Percentiles rank a stretch among this genome's conserved stretches.
These are phyloP conservation scores for Sparassis latifolia DNA, from an alignment of 1,284 basidiomycete genomes.

Conservation along the genomic window DNA sequence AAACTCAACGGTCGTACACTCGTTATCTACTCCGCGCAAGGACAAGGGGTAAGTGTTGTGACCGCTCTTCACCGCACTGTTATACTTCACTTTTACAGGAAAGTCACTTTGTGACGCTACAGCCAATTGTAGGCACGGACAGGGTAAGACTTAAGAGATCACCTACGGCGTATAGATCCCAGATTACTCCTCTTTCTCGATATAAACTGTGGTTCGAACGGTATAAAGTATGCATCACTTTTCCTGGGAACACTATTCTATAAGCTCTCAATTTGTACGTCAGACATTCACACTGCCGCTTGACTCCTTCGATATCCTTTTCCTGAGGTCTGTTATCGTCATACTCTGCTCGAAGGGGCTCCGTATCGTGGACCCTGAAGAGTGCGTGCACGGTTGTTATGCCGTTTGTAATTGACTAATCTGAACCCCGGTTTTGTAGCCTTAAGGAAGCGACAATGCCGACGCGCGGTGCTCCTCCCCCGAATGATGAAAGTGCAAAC, in stretches of 20 bases:
- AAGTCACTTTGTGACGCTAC: conserved; percentile 89
- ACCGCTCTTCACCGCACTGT: neutral
- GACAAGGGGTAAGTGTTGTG: conserved; percentile 47
- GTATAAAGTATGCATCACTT: conserved; percentile 78
- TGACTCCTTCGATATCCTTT: conserved; percentile 85
- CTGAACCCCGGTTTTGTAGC: conserved; percentile 32
- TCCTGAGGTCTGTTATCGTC: conserved; percentile 86
- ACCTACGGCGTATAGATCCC: conserved; percentile 59
- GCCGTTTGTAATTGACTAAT: neutral
- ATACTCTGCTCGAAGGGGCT: conserved; percentile 91
- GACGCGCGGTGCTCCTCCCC: too few relatives aligned
- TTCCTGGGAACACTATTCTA: too few relatives aligned
- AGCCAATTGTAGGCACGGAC: conserved; percentile 84
- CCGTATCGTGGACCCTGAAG: conserved; percentile 91
- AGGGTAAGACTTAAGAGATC: conserved; percentile 68
- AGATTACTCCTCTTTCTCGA: conserved; percentile 68
- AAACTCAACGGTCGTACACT: conserved; percentile 79
- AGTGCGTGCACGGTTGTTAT: conserved; percentile 45
- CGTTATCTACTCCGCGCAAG: conserved; percentile 94
- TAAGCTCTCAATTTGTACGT: too few relatives aligned
- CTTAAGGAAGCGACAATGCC: conserved; percentile 88
- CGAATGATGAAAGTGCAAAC: too few relatives aligned
- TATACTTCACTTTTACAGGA: conserved; percentile 45
- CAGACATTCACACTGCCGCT: conserved; percentile 88
- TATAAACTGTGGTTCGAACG: conserved; percentile 89